phyloP scores from a whole-genome alignment of 1,284 basidiomycete species.

The Salmacisia buchloeana region DNA sequence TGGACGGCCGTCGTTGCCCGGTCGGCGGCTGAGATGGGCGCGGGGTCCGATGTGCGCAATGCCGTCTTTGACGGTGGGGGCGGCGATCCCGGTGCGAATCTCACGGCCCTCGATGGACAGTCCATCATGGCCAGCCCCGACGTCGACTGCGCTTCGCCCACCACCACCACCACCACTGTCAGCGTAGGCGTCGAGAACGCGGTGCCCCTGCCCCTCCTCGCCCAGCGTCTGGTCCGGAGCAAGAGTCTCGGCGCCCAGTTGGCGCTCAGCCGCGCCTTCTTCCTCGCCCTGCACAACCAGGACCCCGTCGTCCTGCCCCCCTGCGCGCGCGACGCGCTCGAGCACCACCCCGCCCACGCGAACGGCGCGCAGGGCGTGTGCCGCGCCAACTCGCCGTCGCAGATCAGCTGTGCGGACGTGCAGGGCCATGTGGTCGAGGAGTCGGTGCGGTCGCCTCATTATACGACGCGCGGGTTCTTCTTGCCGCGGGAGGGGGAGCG shows the following conservation, averaged over 20 bases:
- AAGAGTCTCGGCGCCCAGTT: neutral
- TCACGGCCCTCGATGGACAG: neutral
- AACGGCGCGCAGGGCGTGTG: no score
- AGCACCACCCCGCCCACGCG: no score
- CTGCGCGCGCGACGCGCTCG: no score
- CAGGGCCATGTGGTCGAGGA: neutral
- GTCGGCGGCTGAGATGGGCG: no score
- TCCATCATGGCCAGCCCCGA: no score
- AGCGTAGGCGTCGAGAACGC: neutral
- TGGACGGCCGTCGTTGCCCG: no score
- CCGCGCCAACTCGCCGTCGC: neutral
- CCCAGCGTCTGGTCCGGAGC: neutral
- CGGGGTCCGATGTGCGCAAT: no score
- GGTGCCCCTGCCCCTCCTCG: neutral
- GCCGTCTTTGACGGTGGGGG: neutral
- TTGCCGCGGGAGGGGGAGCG: no score
- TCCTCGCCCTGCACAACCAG: conserved; percentile 1
- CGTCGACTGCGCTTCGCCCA: neutral
- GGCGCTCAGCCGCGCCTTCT: neutral
- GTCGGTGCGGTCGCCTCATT: conserved; percentile 4
- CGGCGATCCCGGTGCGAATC: no score
- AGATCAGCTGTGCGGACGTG: neutral
- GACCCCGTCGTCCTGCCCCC: neutral
- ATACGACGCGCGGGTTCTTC: neutral
- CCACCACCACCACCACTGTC: neutral